Evolutionary conservation across 2,329 filamentous ascomycete genomes (phyloP).

Genomic region (Aspergillus clavatus): DNA sequence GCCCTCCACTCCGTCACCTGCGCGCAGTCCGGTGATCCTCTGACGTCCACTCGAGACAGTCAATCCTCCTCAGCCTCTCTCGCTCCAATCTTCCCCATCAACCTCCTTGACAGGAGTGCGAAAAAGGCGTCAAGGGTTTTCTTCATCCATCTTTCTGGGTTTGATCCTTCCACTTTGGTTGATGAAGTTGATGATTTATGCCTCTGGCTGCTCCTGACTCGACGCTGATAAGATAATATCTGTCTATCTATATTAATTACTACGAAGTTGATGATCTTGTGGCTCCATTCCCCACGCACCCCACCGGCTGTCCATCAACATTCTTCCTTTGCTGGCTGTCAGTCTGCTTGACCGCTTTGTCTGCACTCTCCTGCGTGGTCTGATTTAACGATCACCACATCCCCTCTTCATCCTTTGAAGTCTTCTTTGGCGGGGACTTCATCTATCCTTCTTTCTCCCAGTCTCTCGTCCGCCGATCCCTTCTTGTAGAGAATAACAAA

Average conservation of each 20-base stretch:
- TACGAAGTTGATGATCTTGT: background rate
- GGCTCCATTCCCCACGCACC: background rate
- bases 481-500: conserved; percentile 2
- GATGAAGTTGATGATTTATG: background rate
- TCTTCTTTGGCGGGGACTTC: too few relatives aligned
- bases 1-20: background rate
- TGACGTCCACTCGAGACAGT: background rate
- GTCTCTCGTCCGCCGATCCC: background rate
- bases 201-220: background rate
- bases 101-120: too few relatives aligned
- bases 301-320: background rate
- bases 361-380: background rate
- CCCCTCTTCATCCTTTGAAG: too few relatives aligned
- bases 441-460: background rate
- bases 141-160: too few relatives aligned
- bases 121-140: too few relatives aligned
- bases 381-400: background rate
- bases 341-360: background rate
- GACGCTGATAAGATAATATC: background rate
- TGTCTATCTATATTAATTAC: too few relatives aligned
- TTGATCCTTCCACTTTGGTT: background rate
- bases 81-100: background rate
- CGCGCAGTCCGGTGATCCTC: conserved; percentile 1
- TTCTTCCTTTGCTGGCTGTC: background rate
- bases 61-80: background rate